Conservation (phyloP, 345 rosid genomes). For the Limnanthes douglasii region DNA sequence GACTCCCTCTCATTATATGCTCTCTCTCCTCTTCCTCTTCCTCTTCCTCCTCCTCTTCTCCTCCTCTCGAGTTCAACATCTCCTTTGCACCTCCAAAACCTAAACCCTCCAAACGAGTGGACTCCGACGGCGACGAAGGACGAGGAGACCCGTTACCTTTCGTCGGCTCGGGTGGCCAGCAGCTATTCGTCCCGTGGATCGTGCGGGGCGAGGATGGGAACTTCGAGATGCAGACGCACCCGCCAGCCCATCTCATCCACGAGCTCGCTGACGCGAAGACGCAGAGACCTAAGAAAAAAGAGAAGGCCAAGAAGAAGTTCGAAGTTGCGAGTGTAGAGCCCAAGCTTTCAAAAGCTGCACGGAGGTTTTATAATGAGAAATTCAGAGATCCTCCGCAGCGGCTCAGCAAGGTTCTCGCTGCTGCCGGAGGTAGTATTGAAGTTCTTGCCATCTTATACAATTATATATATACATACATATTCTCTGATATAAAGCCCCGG, state of each 20-base stretch:
- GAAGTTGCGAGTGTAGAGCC: slow-evolving; percentile 10
- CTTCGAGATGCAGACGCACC: slow-evolving; percentile 54
- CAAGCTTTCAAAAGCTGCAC: slow-evolving; percentile 64
- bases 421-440: slow-evolving; percentile 99
- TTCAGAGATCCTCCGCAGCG: slow-evolving; percentile 63
- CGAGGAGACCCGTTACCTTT: background rate
- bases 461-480: too few species aligned
- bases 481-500: too few species aligned
- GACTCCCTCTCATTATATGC: slow-evolving; percentile 26
- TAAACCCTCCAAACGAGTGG: slow-evolving; percentile 13
- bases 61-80: slow-evolving; percentile 48
- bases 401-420: slow-evolving; percentile 82
- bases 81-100: slow-evolving; percentile 68
- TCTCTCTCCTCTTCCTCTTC: slow-evolving; percentile 15
- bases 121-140: slow-evolving; percentile 3
- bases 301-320: slow-evolving; percentile 19
- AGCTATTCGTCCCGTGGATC: slow-evolving; percentile 82
- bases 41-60: slow-evolving; percentile 23
- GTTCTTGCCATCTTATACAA: too few species aligned
- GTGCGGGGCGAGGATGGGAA: slow-evolving; percentile 84
- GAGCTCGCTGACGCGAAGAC: slow-evolving; percentile 57
- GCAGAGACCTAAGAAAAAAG: slow-evolving; percentile 32
- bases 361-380: slow-evolving; percentile 73
- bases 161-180: slow-evolving; percentile 15
- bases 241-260: slow-evolving; percentile 47